A percentile compares a stretch with the other conserved stretches of the same genome.
These are phyloP conservation scores for Ustilago trichophora DNA, from an alignment of 1,284 basidiomycete genomes.

Conservation along the genomic window DNA sequence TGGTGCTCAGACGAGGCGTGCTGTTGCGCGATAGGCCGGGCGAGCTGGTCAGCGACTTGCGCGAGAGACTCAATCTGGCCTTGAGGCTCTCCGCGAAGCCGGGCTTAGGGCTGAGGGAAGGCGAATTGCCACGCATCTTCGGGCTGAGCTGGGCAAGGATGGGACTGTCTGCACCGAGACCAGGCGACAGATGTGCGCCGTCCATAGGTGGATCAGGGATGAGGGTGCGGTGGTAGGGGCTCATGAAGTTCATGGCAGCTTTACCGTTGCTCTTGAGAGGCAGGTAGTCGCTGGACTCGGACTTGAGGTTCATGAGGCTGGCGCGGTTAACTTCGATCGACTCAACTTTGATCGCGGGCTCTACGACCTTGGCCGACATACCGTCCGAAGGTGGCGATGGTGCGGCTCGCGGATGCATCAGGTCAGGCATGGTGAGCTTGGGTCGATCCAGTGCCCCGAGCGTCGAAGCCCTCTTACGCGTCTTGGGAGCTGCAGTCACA, in stretches of 20 bases:
- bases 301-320: slow-evolving; percentile 21
- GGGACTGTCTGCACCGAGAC: slow-evolving; percentile 39
- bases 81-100: slow-evolving; percentile 35
- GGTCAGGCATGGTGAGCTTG: slow-evolving; percentile 21
- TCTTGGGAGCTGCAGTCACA: neutral
- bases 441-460: slow-evolving; percentile 36
- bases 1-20: slow-evolving; percentile 28
- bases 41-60: slow-evolving; percentile 43
- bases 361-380: neutral
- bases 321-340: slow-evolving; percentile 23
- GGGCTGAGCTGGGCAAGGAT: slow-evolving; percentile 41
- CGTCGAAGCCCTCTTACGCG: slow-evolving; percentile 36
- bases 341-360: slow-evolving; percentile 20
- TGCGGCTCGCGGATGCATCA: slow-evolving; percentile 40
- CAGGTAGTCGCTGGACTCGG: slow-evolving; percentile 37
- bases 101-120: slow-evolving; percentile 29
- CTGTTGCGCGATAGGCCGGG: slow-evolving; percentile 26
- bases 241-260: slow-evolving; percentile 39
- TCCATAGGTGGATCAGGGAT: slow-evolving; percentile 40
- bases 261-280: slow-evolving; percentile 14
- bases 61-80: slow-evolving; percentile 35
- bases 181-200: slow-evolving; percentile 24
- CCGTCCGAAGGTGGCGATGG: slow-evolving; percentile 25
- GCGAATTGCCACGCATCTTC: slow-evolving; percentile 23
- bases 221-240: slow-evolving; percentile 38